Evolutionary conservation across 2,329 filamentous ascomycete genomes (phyloP), one percentile per base, ranked within the genome.

Genomic region (Penicillium sp.): DNA sequence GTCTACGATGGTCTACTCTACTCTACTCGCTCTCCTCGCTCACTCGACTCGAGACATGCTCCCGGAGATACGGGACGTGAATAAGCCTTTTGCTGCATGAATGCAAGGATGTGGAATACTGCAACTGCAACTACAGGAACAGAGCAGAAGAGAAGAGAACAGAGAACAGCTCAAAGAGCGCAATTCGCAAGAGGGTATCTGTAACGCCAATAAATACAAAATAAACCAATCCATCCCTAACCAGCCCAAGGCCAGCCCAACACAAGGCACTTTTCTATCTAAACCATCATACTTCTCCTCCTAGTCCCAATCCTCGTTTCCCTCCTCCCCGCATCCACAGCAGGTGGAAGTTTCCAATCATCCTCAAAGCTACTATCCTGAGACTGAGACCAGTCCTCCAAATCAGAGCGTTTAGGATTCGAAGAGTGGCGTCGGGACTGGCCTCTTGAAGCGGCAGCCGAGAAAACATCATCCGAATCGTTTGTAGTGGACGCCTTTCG

Each of bases 241-340:
- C n/a, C n/a, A n/a, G n/a, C n/a, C n/a, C n/a, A n/a, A n/a, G n/a
- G n/a, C n/a, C n/a, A n/a, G n/a, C n/a, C n/a, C n/a, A n/a, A n/a
- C n/a, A n/a, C n/a, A n/a, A n/a, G n/a, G n/a, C n/a, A n/a, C n/a
- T n/a, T n/a, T n/a, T n/a, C n/a, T n/a, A n/a, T n/a, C n/a, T 46
- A 76, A 43, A 75, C 56, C 69, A 76, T 73, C 72, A 75, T 77
- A 53, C 73, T 77, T 56, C 65, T 71, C 57, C 74, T 67, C 48
- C 74, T 66, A 26, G 69, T 63, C 18, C 65, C 65, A 43, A 64
- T 62, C n/a, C 72, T 67, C 39, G 72, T 68, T 10, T 65, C 63
- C n/a, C 70, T 67, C 43, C 56, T 66, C 31, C 42, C 55, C n/a
- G 49, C 43, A 47, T 60, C 58, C n/a, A 55, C 56, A 44, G 51